Conservation (phyloP, 2,329 filamentous ascomycete species). For the Tricladium varicosporioides region DNA sequence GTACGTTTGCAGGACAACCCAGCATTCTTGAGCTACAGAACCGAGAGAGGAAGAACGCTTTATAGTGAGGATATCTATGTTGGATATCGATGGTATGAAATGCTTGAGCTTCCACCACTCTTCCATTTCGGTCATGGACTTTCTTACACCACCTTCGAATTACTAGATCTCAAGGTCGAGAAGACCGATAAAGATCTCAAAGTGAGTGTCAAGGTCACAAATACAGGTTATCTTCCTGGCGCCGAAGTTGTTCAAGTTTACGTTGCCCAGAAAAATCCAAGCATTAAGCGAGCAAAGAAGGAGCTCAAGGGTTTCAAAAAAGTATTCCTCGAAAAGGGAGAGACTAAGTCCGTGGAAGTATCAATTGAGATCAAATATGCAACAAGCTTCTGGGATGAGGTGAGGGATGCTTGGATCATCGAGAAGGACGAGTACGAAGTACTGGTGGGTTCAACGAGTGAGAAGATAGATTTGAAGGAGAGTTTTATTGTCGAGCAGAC, state of each 20-base stretch:
- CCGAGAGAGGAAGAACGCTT: conserved; percentile 67
- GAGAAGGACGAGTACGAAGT: conserved; percentile 66
- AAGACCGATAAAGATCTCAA: conserved; percentile 44
- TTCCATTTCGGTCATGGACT: conserved; percentile 81
- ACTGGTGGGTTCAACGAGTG: conserved; percentile 57
- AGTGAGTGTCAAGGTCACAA: conserved; percentile 54
- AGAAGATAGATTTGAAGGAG: conserved; percentile 47
- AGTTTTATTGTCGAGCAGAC: conserved; percentile 59
- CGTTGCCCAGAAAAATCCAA: conserved; percentile 49
- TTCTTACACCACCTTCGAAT: conserved; percentile 69
- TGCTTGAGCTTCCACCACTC: conserved; percentile 59
- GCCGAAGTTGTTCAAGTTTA: conserved; percentile 60
- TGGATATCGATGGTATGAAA: conserved; percentile 80
- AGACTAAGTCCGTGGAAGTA: conserved; percentile 56
- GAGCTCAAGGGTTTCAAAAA: conserved; percentile 68
- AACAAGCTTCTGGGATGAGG: conserved; percentile 69
- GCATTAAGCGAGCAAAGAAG: conserved; percentile 55
- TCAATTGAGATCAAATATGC: conserved; percentile 61
- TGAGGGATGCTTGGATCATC: conserved; percentile 60
- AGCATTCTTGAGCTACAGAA: conserved; percentile 70
- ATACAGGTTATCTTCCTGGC: conserved; percentile 55
- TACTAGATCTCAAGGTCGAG: conserved; percentile 48
- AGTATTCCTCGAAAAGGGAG: conserved; percentile 57
- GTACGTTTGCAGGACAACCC: conserved; percentile 67
- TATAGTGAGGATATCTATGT: conserved; percentile 82